A percentile compares a stretch with the other conserved stretches of the same genome.
phyloP scores from a whole-genome alignment of 768 basidiomycete genomes.

The Calocybe gangraenosa region DNA sequence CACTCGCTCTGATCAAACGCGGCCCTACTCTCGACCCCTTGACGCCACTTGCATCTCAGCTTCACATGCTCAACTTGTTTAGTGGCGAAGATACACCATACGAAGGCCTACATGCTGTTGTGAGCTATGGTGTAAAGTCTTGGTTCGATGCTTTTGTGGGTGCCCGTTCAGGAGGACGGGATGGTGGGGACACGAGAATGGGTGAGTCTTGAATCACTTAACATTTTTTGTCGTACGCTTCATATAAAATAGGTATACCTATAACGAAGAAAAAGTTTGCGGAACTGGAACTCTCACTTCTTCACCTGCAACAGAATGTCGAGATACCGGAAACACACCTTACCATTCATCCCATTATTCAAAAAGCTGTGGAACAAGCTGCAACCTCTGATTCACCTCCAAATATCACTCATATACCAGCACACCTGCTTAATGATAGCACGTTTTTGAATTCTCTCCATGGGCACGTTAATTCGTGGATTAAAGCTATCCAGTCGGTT shows the following conservation, averaged over 20 bases:
- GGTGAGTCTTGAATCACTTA: slow-evolving; percentile 28
- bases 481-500: slow-evolving; percentile 95
- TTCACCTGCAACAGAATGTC: slow-evolving; percentile 97
- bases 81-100: slow-evolving; percentile 89
- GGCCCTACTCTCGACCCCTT: slow-evolving; percentile 75
- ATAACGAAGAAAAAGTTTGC: slow-evolving; percentile 99
- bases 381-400: slow-evolving; percentile 56
- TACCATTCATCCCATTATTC: slow-evolving; percentile 85
- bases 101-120: slow-evolving; percentile 91
- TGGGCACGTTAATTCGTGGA: slow-evolving; percentile 94
- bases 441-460: slow-evolving; percentile 92
- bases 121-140: slow-evolving; percentile 93
- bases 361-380: slow-evolving; percentile 77
- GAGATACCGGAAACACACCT: slow-evolving; percentile 98
- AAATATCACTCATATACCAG: slow-evolving; percentile 71
- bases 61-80: slow-evolving; percentile 91
- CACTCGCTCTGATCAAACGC: slow-evolving; percentile 94
- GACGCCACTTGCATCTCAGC: slow-evolving; percentile 76
- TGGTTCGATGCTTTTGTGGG: slow-evolving; percentile 99
- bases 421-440: slow-evolving; percentile 77
- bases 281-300: slow-evolving; percentile 88
- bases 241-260: slow-evolving; percentile 61
- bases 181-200: slow-evolving; percentile 71
- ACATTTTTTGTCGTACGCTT: slow-evolving; percentile 1
- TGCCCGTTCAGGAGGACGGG: slow-evolving; percentile 70